These are phyloP conservation scores for Keithomyces neogunnii DNA, from an alignment of 2,329 filamentous ascomycete genomes.

Conservation along the genomic window DNA sequence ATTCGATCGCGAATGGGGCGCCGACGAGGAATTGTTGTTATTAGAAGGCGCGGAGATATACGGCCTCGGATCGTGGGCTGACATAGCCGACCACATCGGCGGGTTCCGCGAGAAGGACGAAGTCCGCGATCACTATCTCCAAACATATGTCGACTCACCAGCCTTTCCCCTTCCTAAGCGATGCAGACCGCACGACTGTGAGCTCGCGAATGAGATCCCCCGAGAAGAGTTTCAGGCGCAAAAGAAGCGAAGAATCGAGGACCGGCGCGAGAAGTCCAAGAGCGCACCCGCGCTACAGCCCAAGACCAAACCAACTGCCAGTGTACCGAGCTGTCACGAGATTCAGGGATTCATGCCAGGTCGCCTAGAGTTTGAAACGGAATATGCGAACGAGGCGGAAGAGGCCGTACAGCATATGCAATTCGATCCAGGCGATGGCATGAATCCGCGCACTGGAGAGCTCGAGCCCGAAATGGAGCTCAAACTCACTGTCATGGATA, in stretches of 20 bases:
- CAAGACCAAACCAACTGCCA: conserved; percentile 92
- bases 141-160: conserved; percentile 75
- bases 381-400: conserved; percentile 95
- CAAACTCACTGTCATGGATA: conserved; percentile 96
- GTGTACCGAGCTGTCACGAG: conserved; percentile 92
- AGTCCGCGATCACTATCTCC: conserved; percentile 87
- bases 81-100: conserved; percentile 96
- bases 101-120: conserved; percentile 93
- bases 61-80: conserved; percentile 92
- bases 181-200: conserved; percentile 74
- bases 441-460: conserved; percentile 75
- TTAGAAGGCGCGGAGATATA: conserved; percentile 95
- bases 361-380: conserved; percentile 92
- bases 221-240: conserved; percentile 87
- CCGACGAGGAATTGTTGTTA: conserved; percentile 89
- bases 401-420: conserved; percentile 98
- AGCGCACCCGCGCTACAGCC: conserved; percentile 74
- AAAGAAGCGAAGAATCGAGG: conserved; percentile 90
- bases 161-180: conserved; percentile 80
- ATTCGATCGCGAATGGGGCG: conserved; percentile 90
- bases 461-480: conserved; percentile 94
- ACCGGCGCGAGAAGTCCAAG: conserved; percentile 79
- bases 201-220: conserved; percentile 69
- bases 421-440: conserved; percentile 90
- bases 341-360: conserved; percentile 99